These are phyloP conservation scores for Camellia oleifera DNA, from an alignment of 179 eudicot species.

Conservation along the genomic window DNA sequence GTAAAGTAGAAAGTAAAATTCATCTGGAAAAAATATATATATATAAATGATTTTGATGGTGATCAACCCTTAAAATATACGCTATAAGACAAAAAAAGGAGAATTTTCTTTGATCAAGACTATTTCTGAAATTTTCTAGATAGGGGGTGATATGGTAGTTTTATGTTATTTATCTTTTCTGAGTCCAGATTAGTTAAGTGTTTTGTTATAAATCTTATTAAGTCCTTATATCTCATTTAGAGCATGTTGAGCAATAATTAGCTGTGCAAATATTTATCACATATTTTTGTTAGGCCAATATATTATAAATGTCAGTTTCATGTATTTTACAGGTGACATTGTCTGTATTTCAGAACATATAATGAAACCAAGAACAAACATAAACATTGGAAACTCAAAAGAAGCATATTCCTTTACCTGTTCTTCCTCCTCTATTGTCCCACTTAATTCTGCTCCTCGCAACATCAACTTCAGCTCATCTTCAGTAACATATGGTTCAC, in stretches of 20 bases:
- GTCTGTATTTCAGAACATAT: too few species aligned
- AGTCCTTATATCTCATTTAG: not conserved
- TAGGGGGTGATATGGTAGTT: not conserved
- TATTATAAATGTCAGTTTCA: not conserved
- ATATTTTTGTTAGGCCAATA: too few species aligned
- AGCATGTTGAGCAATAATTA: too few species aligned
- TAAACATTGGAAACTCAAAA: not conserved
- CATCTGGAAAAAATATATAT: not conserved
- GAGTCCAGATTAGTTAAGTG: not conserved
- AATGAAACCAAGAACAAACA: not conserved
- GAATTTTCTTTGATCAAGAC: not conserved
- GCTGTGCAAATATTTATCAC: not conserved
- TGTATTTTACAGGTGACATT: too few species aligned
- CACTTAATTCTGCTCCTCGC: slow-evolving; percentile 94
- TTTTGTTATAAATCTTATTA: not conserved
- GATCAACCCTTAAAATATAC: not conserved
- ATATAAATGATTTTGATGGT: not conserved
- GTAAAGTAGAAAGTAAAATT: not conserved
- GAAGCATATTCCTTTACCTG: slow-evolving; percentile 49
- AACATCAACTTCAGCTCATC: slow-evolving; percentile 96
- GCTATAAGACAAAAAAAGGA: not conserved
- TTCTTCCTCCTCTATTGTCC: slow-evolving; percentile 98
- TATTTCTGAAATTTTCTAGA: not conserved
- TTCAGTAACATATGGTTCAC: slow-evolving; percentile 96
- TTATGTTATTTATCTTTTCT: too few species aligned